Conservation (phyloP, 768 basidiomycete genomes). For the Podaxis mareebaensis region DNA sequence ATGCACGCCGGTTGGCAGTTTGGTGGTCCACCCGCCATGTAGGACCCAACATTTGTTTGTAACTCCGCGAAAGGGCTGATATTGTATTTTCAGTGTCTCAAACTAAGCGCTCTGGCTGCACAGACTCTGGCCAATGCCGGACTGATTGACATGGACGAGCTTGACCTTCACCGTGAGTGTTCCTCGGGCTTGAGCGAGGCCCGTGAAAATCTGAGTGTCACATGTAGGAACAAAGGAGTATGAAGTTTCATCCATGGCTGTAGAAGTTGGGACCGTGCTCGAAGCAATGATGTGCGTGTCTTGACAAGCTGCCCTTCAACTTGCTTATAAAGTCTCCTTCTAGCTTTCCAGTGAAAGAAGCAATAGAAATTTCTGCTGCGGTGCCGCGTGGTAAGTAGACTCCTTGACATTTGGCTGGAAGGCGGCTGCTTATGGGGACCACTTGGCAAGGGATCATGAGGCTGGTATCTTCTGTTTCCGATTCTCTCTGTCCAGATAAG, state of each 20-base stretch:
- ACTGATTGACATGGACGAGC: conserved; percentile 38
- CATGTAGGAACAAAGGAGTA: conserved; percentile 29
- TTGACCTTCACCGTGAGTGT: conserved; percentile 51
- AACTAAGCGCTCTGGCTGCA: conserved; percentile 55
- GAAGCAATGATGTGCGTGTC: conserved; percentile 45
- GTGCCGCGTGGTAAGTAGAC: conserved; percentile 6
- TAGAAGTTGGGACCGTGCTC: conserved; percentile 46
- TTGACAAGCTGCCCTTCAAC: neutral
- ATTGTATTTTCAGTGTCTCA: conserved; percentile 37
- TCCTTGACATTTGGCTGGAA: neutral
- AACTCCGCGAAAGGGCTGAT: neutral
- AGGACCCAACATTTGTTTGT: conserved; percentile 14
- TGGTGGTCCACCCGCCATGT: conserved; percentile 61
- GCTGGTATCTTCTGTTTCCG: neutral
- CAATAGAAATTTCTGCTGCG: neutral
- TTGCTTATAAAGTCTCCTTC: neutral
- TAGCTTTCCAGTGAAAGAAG: conserved; percentile 8
- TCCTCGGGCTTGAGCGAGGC: neutral
- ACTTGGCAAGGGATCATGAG: conserved; percentile 1
- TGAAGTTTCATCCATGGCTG: conserved; percentile 34
- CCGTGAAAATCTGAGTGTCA: neutral
- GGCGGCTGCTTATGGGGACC: neutral
- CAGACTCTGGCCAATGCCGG: conserved; percentile 48
- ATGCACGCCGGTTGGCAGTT: conserved; percentile 48
- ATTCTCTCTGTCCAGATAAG: neutral